Evolutionary conservation across 192 early-diverging fungal genomes (phyloP).

Genomic region (Coemansia sp.): DNA sequence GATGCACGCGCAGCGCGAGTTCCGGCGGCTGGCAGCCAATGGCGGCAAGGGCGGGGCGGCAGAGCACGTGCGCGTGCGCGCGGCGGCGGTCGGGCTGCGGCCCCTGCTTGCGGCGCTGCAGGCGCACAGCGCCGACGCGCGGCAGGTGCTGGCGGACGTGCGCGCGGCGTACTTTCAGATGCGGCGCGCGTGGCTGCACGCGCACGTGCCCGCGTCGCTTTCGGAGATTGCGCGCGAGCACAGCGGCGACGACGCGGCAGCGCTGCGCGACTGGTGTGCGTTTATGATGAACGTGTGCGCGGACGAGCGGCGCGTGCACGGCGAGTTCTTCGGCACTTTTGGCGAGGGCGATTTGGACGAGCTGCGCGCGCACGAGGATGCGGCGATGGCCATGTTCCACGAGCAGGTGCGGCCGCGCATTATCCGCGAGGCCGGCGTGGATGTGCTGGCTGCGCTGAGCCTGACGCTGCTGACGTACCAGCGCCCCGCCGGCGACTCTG

Average conservation of each 20-base stretch:
- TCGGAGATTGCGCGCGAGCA: slow-evolving; percentile 45
- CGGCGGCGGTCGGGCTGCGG: slow-evolving; percentile 61
- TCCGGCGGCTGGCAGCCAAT: slow-evolving; percentile 30
- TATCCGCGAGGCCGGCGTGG: slow-evolving; percentile 80
- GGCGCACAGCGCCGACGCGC: slow-evolving; percentile 62
- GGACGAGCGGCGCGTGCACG: slow-evolving; percentile 81
- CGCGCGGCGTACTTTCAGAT: slow-evolving; percentile 71
- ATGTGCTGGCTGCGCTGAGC: slow-evolving; percentile 80
- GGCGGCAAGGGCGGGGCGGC: background rate
- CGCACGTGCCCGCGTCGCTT: slow-evolving; percentile 64
- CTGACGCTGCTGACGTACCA: slow-evolving; percentile 39
- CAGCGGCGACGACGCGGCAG: slow-evolving; percentile 4
- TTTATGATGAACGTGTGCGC: slow-evolving; percentile 81
- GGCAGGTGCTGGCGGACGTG: slow-evolving; percentile 74
- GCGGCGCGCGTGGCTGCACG: slow-evolving; percentile 65
- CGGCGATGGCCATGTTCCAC: slow-evolving; percentile 70
- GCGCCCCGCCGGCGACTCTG: background rate
- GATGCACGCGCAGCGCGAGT: slow-evolving; percentile 64
- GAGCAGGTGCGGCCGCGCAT: slow-evolving; percentile 86
- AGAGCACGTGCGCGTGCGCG: slow-evolving; percentile 81
- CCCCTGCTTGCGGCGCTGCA: slow-evolving; percentile 77
- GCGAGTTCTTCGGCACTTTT: slow-evolving; percentile 65
- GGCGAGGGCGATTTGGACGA: background rate
- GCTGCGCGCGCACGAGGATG: slow-evolving; percentile 71
- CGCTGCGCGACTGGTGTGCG: slow-evolving; percentile 61